These are phyloP conservation scores for Zopfochytrium polystomum DNA, from an alignment of 371 early-diverging fungal genomes.

Conservation along the genomic window DNA sequence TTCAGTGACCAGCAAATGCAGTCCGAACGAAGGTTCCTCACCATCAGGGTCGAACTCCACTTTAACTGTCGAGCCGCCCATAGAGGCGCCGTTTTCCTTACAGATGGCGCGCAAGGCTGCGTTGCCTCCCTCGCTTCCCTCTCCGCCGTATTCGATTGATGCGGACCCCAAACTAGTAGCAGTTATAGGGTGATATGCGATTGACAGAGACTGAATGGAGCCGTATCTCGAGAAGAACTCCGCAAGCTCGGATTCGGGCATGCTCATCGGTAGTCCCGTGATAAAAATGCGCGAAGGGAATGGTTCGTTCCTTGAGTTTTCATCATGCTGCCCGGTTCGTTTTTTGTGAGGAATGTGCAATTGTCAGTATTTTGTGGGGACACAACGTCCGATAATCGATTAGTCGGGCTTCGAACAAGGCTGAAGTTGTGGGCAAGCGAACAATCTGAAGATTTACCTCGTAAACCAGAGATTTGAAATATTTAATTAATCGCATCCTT, in stretches of 20 bases:
- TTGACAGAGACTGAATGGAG: not conserved
- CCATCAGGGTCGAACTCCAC: slow-evolving; percentile 64
- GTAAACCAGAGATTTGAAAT: not conserved
- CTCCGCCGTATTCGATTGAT: not conserved
- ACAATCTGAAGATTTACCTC: no score
- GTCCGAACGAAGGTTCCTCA: slow-evolving; percentile 24
- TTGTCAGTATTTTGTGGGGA: not conserved
- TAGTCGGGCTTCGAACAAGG: not conserved
- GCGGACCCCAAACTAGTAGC: no score
- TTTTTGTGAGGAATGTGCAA: not conserved
- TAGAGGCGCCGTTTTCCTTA: slow-evolving; percentile 56
- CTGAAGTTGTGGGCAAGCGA: no score
- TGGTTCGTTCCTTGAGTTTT: not conserved
- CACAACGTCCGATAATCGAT: not conserved
- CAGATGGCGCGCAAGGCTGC: slow-evolving; percentile 54
- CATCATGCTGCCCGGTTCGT: no score
- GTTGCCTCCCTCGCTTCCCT: slow-evolving; percentile 14
- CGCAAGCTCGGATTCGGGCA: not conserved
- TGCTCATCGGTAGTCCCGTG: not conserved
- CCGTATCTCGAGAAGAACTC: not conserved
- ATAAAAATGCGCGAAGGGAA: not conserved
- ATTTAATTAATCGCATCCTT: not conserved
- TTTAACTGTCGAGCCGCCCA: slow-evolving; percentile 55
- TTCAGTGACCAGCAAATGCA: slow-evolving; percentile 8
- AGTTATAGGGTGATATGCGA: not conserved